These are phyloP conservation scores for Diplocarpon rosae DNA, from an alignment of 2,329 filamentous ascomycete species.

Conservation along the genomic window DNA sequence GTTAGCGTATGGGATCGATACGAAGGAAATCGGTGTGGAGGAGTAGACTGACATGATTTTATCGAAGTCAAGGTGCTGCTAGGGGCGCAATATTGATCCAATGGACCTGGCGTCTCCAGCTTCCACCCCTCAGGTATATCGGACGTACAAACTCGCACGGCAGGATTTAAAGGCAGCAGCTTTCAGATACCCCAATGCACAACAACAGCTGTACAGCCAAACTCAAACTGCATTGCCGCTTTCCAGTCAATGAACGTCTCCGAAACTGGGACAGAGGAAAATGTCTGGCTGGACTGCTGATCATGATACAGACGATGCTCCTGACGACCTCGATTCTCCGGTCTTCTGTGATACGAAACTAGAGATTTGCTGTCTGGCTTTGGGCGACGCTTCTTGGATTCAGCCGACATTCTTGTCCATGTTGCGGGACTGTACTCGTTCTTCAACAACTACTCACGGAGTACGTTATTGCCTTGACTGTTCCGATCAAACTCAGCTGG, in stretches of 20 bases:
- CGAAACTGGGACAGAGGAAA: conserved; percentile 34
- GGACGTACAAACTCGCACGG: conserved; percentile 31
- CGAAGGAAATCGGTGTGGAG: conserved; percentile 44
- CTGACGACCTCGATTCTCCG: conserved; percentile 39
- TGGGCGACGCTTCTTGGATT: conserved; percentile 53
- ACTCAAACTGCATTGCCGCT: conserved; percentile 28
- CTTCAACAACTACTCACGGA: conserved; percentile 43
- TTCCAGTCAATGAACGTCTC: conserved; percentile 29
- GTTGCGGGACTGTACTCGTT: conserved; percentile 47
- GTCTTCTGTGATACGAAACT: conserved; percentile 31
- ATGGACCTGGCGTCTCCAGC: conserved; percentile 42
- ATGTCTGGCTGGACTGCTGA: conserved; percentile 39
- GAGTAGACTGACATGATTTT: conserved; percentile 56
- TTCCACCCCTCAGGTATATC: conserved; percentile 48
- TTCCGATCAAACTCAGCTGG: too few relatives aligned
- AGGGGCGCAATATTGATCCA: conserved; percentile 52
- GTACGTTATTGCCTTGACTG: conserved; percentile 7
- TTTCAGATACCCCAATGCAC: conserved; percentile 48
- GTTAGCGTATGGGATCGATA: conserved; percentile 1
- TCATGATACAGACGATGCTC: conserved; percentile 29
- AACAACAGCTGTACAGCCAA: conserved; percentile 38
- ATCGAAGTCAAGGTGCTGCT: conserved; percentile 43
- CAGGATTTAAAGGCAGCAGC: conserved; percentile 39
- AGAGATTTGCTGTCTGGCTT: conserved; percentile 43
- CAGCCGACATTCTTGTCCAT: conserved; percentile 36